Evolutionary conservation across 805 yeast genomes (phyloP), one percentile per base, ranked within the genome.

Genomic region (Suhomyces sp.): DNA sequence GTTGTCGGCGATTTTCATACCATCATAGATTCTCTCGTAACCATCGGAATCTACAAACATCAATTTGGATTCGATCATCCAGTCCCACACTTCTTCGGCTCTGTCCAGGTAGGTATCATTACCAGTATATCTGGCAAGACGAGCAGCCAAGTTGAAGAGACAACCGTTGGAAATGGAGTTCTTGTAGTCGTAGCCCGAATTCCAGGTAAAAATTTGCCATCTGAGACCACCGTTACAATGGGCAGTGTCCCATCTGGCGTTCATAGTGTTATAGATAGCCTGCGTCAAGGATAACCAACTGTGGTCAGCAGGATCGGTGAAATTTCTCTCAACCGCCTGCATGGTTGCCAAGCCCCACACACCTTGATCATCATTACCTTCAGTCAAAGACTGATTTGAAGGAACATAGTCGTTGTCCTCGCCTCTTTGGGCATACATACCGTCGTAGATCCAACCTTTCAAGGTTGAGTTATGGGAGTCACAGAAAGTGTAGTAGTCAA

Each of bases 171-270:
- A 80, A 54, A 92, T 90, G 36, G 97, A 76, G 69, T 93, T 93
- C 70, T 93, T 93, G 71, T 93, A 93, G 68, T 89, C 88, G 68
- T 91, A 93, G 56, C 98, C 99, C 6, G 90, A 79, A 68, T 93
- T 93, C 96, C 97, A 92, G 53, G 86, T 79, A 74, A 86, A 93
- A 63, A 93, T 93, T 75, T 93, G 98, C 98, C 98, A 93, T 70
- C 97, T 79, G 55, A 93, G 73, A 0, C 99, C 98, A 54, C 99
- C 98, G 44, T 78, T 81, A 73, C 99, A 93, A 51, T 75, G 63
- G 3, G 61, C 66, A 6, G 67, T 59, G 68, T 92, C 97, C 99
- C 98, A 93, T 68, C 97, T 82, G 29, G 77, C 72, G 40, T 88
- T 85, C 96, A 93, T 92, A 35, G 96, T 87, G 68, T 92, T 90